Base-by-base conservation (phyloP, 169 alveolate species). In the Prorocentrum cordatum region DNA sequence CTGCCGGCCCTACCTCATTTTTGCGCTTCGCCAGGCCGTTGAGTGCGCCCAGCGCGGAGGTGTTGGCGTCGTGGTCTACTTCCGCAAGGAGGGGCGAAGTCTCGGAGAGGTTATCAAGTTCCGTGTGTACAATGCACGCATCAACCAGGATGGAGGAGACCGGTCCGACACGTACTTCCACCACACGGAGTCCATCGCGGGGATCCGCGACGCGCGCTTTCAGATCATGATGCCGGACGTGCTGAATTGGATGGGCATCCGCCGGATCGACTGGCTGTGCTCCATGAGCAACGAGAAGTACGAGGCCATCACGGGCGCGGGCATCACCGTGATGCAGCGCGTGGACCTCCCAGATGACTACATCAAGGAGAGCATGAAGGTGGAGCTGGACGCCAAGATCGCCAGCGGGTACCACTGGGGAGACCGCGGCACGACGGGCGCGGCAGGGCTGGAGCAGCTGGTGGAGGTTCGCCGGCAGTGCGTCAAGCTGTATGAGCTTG, bases 151-250 rank as follows among this genome's bases (percentile, higher is more conserved):
- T 0, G 92, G 92, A 1, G 92, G 92, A 22, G 92, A 85, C 47
- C 75, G 84, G 22, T 83, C 82, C 0, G 91, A 68, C 62, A 70
- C 50, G 83, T 84, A 68, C 67, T 84, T 68, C 85, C 83, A 84
- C 77, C 92, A 85, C 77, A 85, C 92, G 29, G 92, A 85, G 62
- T 67, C 77, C 36, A 85, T 85, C 31, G 92, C 92, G 0, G 92
- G 92, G 0, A 85, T 85, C 73, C 85, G 92, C n/a, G 92, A 85
- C 36, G 92, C 92, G 26, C 64, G 92, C 26, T 85, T 85, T 31
- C 92, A 85, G 45, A 59, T 77, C 26, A 85, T 85, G 92, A 85
- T 85, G 92, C 92, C 92, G 3, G 92, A 85, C 39, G 92, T 79
- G 32, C 47, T 85, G 79, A 85, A 85, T 20, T 85, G 92, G 92